These are phyloP conservation scores for Pulveroboletus sp. DNA, from an alignment of 1,284 basidiomycete species.

Conservation along the genomic window DNA sequence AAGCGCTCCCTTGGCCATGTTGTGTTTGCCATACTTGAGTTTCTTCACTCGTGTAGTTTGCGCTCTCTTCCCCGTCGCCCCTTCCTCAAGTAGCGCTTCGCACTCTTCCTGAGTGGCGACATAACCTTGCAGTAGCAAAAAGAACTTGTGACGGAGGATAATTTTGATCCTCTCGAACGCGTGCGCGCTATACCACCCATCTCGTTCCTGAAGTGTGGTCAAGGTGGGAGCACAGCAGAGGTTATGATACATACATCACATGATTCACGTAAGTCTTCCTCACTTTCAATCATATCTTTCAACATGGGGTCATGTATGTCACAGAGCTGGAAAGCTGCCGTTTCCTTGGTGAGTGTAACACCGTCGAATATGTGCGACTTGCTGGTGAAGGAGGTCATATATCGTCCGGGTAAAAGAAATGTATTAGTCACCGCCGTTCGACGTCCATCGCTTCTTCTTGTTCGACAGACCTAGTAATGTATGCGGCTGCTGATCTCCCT, in stretches of 20 bases:
- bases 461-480: constrained; percentile 42
- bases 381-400: constrained; percentile 31
- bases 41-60: constrained; percentile 44
- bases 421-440: constrained; percentile 40
- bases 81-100: constrained; percentile 55
- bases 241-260: constrained; percentile 61
- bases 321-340: constrained; percentile 90
- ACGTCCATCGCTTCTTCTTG: constrained; percentile 46
- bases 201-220: constrained; percentile 58
- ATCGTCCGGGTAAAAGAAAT: background rate
- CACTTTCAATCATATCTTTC: constrained; percentile 75
- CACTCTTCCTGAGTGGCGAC: constrained; percentile 73
- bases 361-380: constrained; percentile 91
- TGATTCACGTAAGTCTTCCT: constrained; percentile 61
- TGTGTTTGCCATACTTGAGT: constrained; percentile 69
- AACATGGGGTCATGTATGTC: constrained; percentile 88
- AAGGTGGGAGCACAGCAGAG: background rate
- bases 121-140: constrained; percentile 77
- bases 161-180: constrained; percentile 81
- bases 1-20: constrained; percentile 82
- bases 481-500: constrained; percentile 35
- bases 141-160: constrained; percentile 85
- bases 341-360: constrained; percentile 70
- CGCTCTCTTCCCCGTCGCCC: constrained; percentile 47
- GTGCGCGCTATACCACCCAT: constrained; percentile 83